Base-by-base conservation (phyloP, 2,329 filamentous ascomycete species). In the Paramyrothecium roridum region DNA sequence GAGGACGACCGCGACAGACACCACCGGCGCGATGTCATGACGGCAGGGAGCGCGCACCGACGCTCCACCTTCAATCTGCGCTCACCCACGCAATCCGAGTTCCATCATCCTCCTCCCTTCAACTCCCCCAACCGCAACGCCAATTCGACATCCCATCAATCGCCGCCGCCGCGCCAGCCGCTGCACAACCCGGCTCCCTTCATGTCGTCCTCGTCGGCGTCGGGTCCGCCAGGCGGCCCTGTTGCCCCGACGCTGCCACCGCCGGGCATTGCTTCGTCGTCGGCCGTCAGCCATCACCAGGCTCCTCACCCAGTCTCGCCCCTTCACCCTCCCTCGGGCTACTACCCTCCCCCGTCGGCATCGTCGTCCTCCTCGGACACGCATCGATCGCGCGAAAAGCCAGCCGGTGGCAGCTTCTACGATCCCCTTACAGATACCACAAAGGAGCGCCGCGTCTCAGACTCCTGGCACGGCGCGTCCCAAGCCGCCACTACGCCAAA, bases 371-470 rank as follows among this genome's bases (percentile, higher is more conserved):
- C 56, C 58, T 52, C 57, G 55, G 64, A 65, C 56, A 54, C 61
- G 57, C 71, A 72, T 57, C 66, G 67, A 58, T 55, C 64, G 49
- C 75, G 70, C 66, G 73, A 74, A 53, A 75, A 76, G 65, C 64
- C 72, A 53, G 65, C 69, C 17, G 67, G 71, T 54, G 70, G 78
- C 63, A 75, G 76, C 67, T 81, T 80, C 69, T 83, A 83, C 71
- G 80, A 83, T 62, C 80, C 80, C 17, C 76, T 77, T 47, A 80
- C 76, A 47, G 80, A 83, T 69, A 75, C 74, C 57, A 76, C 73
- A 50, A 75, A 72, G 58, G 77, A 79, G 65, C 77, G 75, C 63
- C 72, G 70, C 57, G 67, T 75, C 61, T 78, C 76, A 56, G 79
- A 81, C 64, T 73, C 76, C 63, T 80, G 78, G 76, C 75, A 75